phyloP scores from a whole-genome alignment of 352 stramenopile species.

The Globisporangium irregulare region DNA sequence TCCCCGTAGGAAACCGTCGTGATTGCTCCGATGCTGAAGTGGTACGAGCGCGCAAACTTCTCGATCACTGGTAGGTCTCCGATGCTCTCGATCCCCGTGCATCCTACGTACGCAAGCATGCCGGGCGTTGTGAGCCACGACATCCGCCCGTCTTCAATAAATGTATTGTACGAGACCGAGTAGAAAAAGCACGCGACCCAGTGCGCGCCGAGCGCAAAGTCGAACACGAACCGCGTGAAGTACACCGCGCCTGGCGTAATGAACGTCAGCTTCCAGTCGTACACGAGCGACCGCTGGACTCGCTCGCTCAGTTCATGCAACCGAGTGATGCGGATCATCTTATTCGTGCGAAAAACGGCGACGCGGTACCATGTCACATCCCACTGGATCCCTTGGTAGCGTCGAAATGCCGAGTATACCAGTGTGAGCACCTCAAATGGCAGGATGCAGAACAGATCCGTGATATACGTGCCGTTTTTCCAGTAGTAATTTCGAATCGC shows the following conservation, averaged over 20 bases:
- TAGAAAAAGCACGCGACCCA: constrained; percentile 31
- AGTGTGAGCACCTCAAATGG: constrained; percentile 29
- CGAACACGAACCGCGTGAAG: constrained; percentile 19
- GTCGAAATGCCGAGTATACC: constrained; percentile 1
- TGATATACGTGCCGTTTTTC: constrained; percentile 27
- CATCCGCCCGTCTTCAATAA: constrained; percentile 10
- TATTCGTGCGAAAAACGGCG: constrained; percentile 21
- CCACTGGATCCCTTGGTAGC: background rate
- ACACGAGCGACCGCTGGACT: constrained; percentile 20
- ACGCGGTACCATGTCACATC: constrained; percentile 19
- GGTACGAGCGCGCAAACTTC: constrained; percentile 31
- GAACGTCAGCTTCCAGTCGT: constrained; percentile 18
- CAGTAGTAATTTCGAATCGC: constrained; percentile 30
- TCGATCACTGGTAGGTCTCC: constrained; percentile 17
- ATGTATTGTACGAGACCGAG: constrained; percentile 19
- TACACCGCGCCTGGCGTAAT: constrained; percentile 15
- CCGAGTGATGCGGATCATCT: constrained; percentile 20
- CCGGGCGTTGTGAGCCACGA: constrained; percentile 22
- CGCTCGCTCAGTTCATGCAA: constrained; percentile 20
- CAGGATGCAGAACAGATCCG: constrained; percentile 28
- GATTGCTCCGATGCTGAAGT: constrained; percentile 39
- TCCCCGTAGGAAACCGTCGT: constrained; percentile 44
- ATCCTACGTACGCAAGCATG: constrained; percentile 31
- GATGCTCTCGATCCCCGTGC: constrained; percentile 19
- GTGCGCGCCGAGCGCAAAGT: constrained; percentile 27